Percentiles rank a stretch among this genome's conserved stretches.
phyloP scores from a whole-genome alignment of 129 eudicot species.

The Rutidosis leptorrhynchoides region DNA sequence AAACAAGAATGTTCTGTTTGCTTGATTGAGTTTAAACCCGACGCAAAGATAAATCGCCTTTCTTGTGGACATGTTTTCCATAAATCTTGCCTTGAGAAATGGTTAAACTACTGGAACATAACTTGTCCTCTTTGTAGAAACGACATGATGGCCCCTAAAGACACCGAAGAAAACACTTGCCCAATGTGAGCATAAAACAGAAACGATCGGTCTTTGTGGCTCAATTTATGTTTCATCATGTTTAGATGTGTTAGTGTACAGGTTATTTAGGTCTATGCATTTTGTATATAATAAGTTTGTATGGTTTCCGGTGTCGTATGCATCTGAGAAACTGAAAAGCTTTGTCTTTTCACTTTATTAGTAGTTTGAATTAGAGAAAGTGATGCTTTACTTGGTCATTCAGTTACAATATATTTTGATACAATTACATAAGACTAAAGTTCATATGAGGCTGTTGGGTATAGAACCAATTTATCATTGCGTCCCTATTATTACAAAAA shows the following conservation, averaged over 20 bases:
- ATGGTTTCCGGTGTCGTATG: constrained; percentile 26
- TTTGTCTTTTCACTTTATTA: not conserved
- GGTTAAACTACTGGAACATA: constrained; percentile 66
- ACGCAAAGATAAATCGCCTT: constrained; percentile 60
- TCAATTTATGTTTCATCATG: not conserved
- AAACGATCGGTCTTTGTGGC: not conserved
- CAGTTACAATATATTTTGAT: constrained; percentile 14
- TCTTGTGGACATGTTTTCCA: constrained; percentile 85
- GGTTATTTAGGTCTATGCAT: not conserved
- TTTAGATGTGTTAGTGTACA: not conserved
- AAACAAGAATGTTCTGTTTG: constrained; percentile 79
- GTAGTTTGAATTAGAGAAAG: constrained; percentile 11
- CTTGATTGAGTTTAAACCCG: constrained; percentile 57
- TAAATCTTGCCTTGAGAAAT: constrained; percentile 61
- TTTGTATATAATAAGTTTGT: not conserved
- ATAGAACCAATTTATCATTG: no score
- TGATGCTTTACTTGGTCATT: constrained; percentile 11
- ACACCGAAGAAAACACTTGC: constrained; percentile 65
- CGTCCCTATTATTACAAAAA: no score
- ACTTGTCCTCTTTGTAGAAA: constrained; percentile 87
- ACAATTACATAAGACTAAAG: constrained; percentile 12
- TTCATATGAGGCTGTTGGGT: no score
- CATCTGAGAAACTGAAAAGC: constrained; percentile 23
- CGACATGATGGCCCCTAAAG: constrained; percentile 46
- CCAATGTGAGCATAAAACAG: constrained; percentile 50